Evolutionary conservation across 306 rosid species (phyloP), one percentile per base, ranked within the genome.

Genomic region (Malus orientalis): DNA sequence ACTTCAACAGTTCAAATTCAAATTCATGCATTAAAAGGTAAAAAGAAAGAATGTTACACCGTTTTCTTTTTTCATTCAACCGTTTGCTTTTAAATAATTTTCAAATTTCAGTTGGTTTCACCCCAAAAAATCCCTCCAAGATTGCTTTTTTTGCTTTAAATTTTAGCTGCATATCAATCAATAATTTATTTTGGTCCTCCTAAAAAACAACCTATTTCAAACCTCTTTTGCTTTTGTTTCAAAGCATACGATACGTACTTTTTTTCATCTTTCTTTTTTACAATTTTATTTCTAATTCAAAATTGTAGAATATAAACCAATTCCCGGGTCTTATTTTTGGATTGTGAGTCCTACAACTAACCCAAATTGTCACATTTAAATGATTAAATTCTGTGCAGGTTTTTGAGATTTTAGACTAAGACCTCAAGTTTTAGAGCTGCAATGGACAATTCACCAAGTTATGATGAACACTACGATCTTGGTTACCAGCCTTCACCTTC

Each of bases 401-500:
- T 82, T 78, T 86, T 81, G 79, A 82, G 79, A 42, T 45, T 71
- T 79, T 76, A 81, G 63, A 53, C 44, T 71, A 77, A 79, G 84
- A 53, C 60, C 44, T 57, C 11, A 73, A 69, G 66, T 69, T 81
- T 2, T 65, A 25, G 25, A 42, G 40, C 38, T 42, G 33, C 67
- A 74, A 95, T 92, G 98, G 91, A 87, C 1, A 86, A 75, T 45
- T 75, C 84, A 61, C 80, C 89, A 11, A 88, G 74, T 70, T 82
- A 74, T 45, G 95, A 91, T 33, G 89, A 88, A 78, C 79, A 53
- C 61, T 90, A 77, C 74, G 87, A 83, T 67, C 81, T 82, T 82
- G 87, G 89, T 54, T 92, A 87, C 76, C 92, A 81, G 13, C 92
- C 89, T 67, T 87, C 93, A 38, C 77, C 79, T 49, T 91, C 92